Evolutionary conservation across 2,329 filamentous ascomycete genomes (phyloP).

Genomic region (Byssochlamys sp.): DNA sequence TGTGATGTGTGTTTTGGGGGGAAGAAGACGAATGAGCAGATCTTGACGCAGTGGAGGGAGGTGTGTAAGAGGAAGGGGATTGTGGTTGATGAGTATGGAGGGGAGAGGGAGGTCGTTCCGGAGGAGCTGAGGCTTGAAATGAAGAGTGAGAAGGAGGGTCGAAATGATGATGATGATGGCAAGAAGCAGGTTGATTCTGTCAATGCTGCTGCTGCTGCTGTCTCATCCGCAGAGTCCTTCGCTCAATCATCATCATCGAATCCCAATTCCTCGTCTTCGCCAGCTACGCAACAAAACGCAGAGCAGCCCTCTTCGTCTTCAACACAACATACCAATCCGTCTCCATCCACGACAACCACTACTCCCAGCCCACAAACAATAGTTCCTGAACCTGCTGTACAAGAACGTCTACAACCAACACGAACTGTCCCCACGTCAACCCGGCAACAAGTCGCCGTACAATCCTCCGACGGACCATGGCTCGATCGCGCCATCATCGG

Average conservation of each 20-base stretch:
- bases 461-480: constrained; percentile 53
- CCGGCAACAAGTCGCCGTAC: neutral
- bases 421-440: neutral
- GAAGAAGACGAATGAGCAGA: constrained; percentile 58
- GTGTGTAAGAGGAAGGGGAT: constrained; percentile 39
- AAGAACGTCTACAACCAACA: neutral
- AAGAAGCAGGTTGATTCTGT: neutral
- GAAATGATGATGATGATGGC: constrained; percentile 2
- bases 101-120: constrained; percentile 28
- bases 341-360: neutral
- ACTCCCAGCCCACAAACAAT: neutral
- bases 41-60: constrained; percentile 62
- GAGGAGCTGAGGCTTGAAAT: constrained; percentile 54
- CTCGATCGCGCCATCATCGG: constrained; percentile 72
- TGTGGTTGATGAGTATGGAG: constrained; percentile 31
- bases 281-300: constrained; percentile 2
- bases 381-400: neutral
- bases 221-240: neutral
- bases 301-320: neutral
- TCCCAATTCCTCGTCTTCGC: neutral
- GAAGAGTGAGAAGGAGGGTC: constrained; percentile 25
- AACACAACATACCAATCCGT: neutral
- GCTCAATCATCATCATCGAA: neutral
- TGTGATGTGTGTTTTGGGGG: constrained; percentile 57
- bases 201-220: neutral